A percentile compares a stretch with the other conserved stretches of the same genome.
Conservation (phyloP, 192 early-diverging fungal genomes). For the Mortierella hygrophila region DNA sequence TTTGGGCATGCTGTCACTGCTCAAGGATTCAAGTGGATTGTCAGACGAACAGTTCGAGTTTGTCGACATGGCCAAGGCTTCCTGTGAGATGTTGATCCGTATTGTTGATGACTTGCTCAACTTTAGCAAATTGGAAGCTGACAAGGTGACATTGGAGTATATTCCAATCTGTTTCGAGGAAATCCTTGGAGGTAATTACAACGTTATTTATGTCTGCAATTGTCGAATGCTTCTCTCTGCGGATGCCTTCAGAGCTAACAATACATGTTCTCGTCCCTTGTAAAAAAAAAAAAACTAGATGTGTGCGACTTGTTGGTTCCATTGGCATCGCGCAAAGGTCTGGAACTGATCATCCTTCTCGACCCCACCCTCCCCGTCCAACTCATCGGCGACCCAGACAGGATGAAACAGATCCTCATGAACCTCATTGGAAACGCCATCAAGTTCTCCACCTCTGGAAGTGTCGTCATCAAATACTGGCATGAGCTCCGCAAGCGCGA, state of each 20-base stretch:
- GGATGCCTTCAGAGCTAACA: neutral
- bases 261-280: neutral
- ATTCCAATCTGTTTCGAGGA: constrained; percentile 60
- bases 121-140: constrained; percentile 63
- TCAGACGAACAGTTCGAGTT: constrained; percentile 64
- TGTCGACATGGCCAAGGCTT: constrained; percentile 64
- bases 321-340: constrained; percentile 71
- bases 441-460: constrained; percentile 63
- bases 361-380: constrained; percentile 69
- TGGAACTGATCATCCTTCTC: constrained; percentile 67
- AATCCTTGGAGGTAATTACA: constrained; percentile 53
- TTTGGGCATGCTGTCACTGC: constrained; percentile 62
- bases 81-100: constrained; percentile 62
- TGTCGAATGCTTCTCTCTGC: neutral
- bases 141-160: constrained; percentile 61
- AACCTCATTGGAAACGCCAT: constrained; percentile 83
- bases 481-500: constrained; percentile 26
- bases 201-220: neutral
- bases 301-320: constrained; percentile 72
- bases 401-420: constrained; percentile 79
- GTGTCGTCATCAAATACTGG: constrained; percentile 48
- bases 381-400: constrained; percentile 75
- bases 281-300: constrained; percentile 18
- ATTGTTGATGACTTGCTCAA: constrained; percentile 66
- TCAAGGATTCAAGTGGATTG: constrained; percentile 54